Evolutionary conservation across 345 rosid genomes (phyloP).

Genomic region (Populus pruinosa): DNA sequence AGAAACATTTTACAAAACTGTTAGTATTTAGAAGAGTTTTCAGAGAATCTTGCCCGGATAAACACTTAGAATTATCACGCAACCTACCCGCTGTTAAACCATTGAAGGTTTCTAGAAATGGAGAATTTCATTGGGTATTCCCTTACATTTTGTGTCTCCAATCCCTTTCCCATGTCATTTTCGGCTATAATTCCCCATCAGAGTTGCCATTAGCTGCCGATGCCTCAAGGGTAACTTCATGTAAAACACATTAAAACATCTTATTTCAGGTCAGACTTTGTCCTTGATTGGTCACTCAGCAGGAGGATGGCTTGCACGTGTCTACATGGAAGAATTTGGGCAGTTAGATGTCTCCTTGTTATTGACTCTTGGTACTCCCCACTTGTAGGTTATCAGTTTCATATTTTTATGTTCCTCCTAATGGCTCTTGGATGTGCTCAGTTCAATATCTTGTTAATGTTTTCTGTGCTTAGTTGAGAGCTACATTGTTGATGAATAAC

Average conservation of each 20-base stretch:
- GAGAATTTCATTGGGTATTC: neutral
- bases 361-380: slow-evolving; percentile 94
- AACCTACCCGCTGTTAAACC: neutral
- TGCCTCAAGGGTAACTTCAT: neutral
- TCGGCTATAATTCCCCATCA: neutral
- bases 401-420: neutral
- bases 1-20: too few relatives aligned
- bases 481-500: neutral
- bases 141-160: neutral
- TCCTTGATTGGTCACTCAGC: slow-evolving; percentile 94
- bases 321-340: slow-evolving; percentile 83
- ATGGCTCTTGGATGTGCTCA: neutral
- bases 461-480: neutral
- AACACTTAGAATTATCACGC: neutral
- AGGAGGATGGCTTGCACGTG: slow-evolving; percentile 97
- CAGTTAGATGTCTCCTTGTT: slow-evolving; percentile 56
- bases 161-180: neutral
- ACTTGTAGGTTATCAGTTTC: slow-evolving; percentile 61
- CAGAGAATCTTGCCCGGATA: too few relatives aligned
- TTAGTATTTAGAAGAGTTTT: neutral
- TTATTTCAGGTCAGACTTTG: slow-evolving; percentile 47
- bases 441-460: neutral
- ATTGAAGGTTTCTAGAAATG: neutral
- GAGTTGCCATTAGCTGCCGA: neutral
- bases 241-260: slow-evolving; percentile 8